Base-by-base conservation (phyloP, 192 early-diverging fungal species). In the Podila minutissima region DNA sequence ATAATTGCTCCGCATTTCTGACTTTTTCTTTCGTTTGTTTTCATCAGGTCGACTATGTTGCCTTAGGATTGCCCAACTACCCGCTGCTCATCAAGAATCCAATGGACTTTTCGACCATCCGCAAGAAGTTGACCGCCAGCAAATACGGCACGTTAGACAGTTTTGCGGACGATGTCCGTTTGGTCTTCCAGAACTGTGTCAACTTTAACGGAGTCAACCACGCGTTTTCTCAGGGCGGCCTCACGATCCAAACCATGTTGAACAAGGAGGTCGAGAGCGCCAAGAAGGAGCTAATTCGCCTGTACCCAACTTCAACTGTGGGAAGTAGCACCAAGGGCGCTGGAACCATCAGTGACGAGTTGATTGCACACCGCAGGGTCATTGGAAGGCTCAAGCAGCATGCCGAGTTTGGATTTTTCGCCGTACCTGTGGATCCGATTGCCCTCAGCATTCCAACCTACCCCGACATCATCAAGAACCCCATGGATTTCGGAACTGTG, bases 81-180 rank as follows among this genome's bases (percentile, higher is more conserved):
- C 69, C 72, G 9, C 28, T 69, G 31, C 51, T 88, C 48, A 89
- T 89, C 64, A 89, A 89, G 57, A 86, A 88, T 48, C 94, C 94
- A 9, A 94, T 94, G 88, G 94, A 95, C 67, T 87, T 94, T 60
- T 66, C 75, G 5, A 94, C 93, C n/a, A 89, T 91, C 33, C 69
- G 76, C 20, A 74, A 83, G 35, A 94, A 93, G 65, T 66, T 93
- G 26, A 68, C 79, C 2, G 53, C 63, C 1, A 84, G 83, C 10
- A 72, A 82, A 66, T 94, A 94, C 67, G 29, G 51, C 13, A 67
- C 62, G 15, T 77, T 83, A 35, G 78, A 89, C 32, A 72, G 86
- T 9, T 89, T 95, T 72, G 86, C 88, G 41, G 69, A 66, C 17
- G 91, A 94, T 74, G 76, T 94, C 19, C 75, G 84, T 6, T 86